Conservation (phyloP, 352 stramenopile genomes). For the Pythium sukuiense region DNA sequence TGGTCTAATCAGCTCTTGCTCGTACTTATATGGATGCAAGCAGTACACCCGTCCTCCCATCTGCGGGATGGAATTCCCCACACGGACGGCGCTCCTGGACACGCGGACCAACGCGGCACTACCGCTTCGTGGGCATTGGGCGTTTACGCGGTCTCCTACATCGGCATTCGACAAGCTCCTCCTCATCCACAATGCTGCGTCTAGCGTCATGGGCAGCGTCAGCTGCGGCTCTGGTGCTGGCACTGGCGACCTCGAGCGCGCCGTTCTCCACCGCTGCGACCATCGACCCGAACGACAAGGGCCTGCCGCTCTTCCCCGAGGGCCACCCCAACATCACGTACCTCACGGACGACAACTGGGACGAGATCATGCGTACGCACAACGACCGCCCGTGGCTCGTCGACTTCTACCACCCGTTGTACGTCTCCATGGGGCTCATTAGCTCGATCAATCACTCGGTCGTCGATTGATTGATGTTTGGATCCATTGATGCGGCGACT, state of each 20-base stretch:
- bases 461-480: background rate
- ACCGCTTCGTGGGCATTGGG: background rate
- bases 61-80: background rate
- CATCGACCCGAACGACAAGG: slow-evolving; percentile 73
- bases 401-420: slow-evolving; percentile 89
- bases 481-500: slow-evolving; percentile 1
- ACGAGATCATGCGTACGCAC: slow-evolving; percentile 56
- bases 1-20: background rate
- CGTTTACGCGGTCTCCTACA: background rate
- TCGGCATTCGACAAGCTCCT: background rate
- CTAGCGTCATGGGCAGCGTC: slow-evolving; percentile 36
- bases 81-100: background rate
- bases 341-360: slow-evolving; percentile 84
- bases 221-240: slow-evolving; percentile 27
- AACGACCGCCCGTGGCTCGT: slow-evolving; percentile 82
- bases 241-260: background rate
- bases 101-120: background rate
- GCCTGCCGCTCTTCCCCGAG: slow-evolving; percentile 73
- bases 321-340: slow-evolving; percentile 86
- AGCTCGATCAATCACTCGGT: background rate
- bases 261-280: slow-evolving; percentile 3
- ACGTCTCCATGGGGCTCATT: slow-evolving; percentile 24
- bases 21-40: background rate
- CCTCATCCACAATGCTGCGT: background rate
- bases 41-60: background rate